A percentile compares a stretch with the other conserved stretches of the same genome.
phyloP scores from a whole-genome alignment of 2,329 filamentous ascomycete genomes.

The Penicillium fuscoglaucum region DNA sequence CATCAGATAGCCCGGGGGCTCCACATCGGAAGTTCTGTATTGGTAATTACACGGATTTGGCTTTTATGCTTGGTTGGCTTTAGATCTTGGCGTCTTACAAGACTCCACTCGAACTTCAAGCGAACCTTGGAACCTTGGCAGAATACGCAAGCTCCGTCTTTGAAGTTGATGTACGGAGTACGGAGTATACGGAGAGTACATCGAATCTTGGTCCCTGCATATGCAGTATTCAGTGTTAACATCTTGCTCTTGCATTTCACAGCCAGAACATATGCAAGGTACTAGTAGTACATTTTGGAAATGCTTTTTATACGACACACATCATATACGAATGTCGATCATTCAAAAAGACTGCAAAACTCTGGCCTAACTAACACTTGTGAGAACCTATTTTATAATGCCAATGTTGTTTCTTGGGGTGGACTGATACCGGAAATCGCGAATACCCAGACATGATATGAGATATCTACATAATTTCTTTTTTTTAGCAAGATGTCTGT shows the following conservation, averaged over 20 bases:
- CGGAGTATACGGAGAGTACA: background rate
- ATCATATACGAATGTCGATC: background rate
- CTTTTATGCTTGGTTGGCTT: constrained; percentile 6
- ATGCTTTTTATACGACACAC: background rate
- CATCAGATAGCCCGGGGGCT: constrained; percentile 16
- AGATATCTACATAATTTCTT: background rate
- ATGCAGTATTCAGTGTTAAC: background rate
- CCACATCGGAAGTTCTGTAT: constrained; percentile 9
- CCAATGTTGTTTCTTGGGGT: background rate
- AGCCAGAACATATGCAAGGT: background rate
- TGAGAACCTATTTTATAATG: background rate
- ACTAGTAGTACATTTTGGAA: background rate
- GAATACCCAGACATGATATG: no score
- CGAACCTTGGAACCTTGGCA: constrained; percentile 7
- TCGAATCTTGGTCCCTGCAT: background rate
- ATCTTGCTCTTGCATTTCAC: background rate
- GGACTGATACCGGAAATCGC: background rate
- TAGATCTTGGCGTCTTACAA: constrained; percentile 2
- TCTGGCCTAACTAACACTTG: background rate
- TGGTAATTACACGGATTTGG: constrained; percentile 3
- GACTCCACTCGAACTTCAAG: constrained; percentile 3
- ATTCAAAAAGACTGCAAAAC: background rate
- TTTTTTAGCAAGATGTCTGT: background rate
- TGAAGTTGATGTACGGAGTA: no score
- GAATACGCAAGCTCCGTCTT: constrained; percentile 3